Percentiles rank a stretch among this genome's conserved stretches.
Conservation (phyloP, 306 rosid species). For the Gleditsia sinensis region DNA sequence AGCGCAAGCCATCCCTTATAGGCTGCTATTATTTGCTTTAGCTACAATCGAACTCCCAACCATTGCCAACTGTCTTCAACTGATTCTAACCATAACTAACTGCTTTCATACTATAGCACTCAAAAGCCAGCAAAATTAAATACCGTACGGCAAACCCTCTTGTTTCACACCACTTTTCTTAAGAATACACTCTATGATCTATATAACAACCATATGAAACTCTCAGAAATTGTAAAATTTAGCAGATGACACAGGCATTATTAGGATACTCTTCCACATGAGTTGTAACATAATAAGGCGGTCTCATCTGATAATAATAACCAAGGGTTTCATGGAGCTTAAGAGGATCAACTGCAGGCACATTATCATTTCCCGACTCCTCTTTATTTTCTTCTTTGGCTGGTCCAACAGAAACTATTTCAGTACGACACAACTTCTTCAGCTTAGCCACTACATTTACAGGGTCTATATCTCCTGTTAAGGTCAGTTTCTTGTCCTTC, state of each 20-base stretch:
- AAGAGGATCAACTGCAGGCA: background rate
- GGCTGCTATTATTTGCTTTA: no score
- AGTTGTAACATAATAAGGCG: background rate
- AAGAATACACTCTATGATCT: no score
- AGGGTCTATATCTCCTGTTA: slow-evolving; percentile 53
- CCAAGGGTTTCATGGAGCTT: background rate
- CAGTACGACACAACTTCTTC: slow-evolving; percentile 36
- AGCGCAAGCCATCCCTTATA: no score
- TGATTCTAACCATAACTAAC: no score
- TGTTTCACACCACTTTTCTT: no score
- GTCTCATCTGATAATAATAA: background rate
- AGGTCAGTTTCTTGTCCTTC: slow-evolving; percentile 53
- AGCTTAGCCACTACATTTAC: slow-evolving; percentile 42
- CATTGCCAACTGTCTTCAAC: no score
- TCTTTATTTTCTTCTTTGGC: slow-evolving; percentile 36
- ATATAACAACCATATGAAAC: background rate
- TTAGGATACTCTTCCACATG: slow-evolving; percentile 62
- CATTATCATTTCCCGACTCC: no score
- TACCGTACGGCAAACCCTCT: no score
- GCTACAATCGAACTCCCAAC: no score
- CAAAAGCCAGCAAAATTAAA: no score
- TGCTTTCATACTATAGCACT: no score
- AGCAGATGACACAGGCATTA: slow-evolving; percentile 62
- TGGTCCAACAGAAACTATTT: slow-evolving; percentile 49
- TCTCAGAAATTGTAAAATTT: background rate